Percentiles rank a stretch among this genome's conserved stretches.
phyloP scores from a whole-genome alignment of 345 rosid genomes.

The Clausena lansium region DNA sequence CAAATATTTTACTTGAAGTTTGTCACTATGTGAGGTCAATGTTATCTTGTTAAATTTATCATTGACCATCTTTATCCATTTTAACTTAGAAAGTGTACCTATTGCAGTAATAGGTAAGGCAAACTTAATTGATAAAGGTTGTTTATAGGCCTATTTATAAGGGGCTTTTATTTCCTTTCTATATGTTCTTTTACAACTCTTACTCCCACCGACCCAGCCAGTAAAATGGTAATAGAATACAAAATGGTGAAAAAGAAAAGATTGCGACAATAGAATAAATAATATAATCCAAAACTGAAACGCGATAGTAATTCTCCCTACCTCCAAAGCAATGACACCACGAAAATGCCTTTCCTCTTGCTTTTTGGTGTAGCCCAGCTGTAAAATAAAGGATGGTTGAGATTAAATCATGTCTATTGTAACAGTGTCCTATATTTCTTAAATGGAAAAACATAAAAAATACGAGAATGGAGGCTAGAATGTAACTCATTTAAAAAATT shows the following conservation, averaged over 20 bases:
- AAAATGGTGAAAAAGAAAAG: background rate
- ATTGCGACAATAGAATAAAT: background rate
- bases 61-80: background rate
- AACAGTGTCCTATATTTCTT: background rate
- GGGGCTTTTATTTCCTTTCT: too few species aligned
- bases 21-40: background rate
- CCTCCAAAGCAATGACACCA: slow-evolving; percentile 88
- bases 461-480: background rate
- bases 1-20: too few species aligned
- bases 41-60: background rate
- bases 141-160: too few species aligned
- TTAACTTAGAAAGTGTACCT: background rate
- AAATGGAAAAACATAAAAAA: background rate
- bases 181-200: too few species aligned
- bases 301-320: slow-evolving; percentile 14
- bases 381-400: slow-evolving; percentile 20
- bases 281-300: background rate
- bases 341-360: slow-evolving; percentile 93
- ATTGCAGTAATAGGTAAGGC: too few species aligned
- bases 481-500: background rate
- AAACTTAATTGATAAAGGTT: too few species aligned
- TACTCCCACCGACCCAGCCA: background rate
- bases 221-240: background rate
- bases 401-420: background rate
- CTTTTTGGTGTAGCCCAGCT: slow-evolving; percentile 93